Base-by-base conservation (phyloP, 2,329 filamentous ascomycete genomes). In the Herpomyces periplanetae region DNA sequence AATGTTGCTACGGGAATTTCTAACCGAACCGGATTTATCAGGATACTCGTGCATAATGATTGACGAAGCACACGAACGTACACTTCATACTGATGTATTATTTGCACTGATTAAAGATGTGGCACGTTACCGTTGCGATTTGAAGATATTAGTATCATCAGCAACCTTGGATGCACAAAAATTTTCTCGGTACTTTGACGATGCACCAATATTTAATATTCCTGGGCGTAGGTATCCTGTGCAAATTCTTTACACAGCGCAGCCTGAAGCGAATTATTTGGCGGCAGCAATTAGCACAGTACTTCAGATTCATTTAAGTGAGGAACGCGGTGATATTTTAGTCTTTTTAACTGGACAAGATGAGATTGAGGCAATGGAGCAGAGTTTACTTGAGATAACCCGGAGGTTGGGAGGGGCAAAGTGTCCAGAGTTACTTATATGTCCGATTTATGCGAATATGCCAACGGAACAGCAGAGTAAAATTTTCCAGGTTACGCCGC, bases 271-370 rank as follows among this genome's bases (percentile, higher is more conserved):
- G 10, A 88, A 91, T 31, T 91, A 88, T 30, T 45, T 96, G 2
- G 61, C 63, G 1, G 75, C 80, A 1, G 68, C 69, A 11, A 68
- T 91, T 25, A 85, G 69, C 0, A 91, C 75, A 0, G 58, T 84
- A 3, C 87, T 91, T 30, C 75, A 91, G 33, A 87, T 91, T 15
- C 80, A 96, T 31, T 62, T 73, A 1, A 66, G 60, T 0, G 68
- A 84, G 32, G 52, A 52, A 23, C 34, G 34, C 3, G 80, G 80
- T 6, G 80, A 88, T 30, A 85, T 96, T 8, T 41, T 96, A 3
- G 68, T 91, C 2, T 96, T 96, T 37, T 42, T 96, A 13, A 88
- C 75, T 0, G 80, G 80, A 15, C 71, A 91, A 33, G 80, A 91
- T 30, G 80, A 96, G 32, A 96, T 96, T 20, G 71, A 87, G 30